Evolutionary conservation across 176 grass and related monocot genomes (phyloP).

Genomic region (Raddia guianensis): DNA sequence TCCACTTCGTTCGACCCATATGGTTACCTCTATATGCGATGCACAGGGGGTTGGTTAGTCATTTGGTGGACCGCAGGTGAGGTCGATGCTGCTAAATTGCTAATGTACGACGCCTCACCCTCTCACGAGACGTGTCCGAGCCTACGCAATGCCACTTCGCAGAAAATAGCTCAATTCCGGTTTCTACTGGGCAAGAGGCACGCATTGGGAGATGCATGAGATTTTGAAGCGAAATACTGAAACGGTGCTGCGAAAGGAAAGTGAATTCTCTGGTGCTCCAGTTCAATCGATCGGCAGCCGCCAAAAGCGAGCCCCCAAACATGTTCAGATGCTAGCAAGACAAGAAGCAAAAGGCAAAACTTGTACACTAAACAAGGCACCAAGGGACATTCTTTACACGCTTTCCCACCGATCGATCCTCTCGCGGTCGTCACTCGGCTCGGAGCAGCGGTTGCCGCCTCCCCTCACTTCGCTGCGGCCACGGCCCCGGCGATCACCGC

Average conservation of each 20-base stretch:
- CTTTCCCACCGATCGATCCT: slow-evolving; percentile 17
- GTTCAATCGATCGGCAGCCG: not conserved
- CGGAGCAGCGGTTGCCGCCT: not conserved
- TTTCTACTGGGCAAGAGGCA: not conserved
- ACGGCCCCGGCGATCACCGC: not conserved
- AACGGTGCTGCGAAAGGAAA: not conserved
- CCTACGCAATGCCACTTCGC: too few species aligned
- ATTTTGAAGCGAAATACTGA: not conserved
- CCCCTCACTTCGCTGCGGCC: slow-evolving; percentile 28
- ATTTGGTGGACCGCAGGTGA: too few species aligned
- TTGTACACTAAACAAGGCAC: slow-evolving; percentile 50
- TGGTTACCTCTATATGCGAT: too few species aligned
- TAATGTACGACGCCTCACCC: too few species aligned
- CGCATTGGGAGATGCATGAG: not conserved
- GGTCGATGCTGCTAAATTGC: too few species aligned
- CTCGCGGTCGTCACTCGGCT: not conserved
- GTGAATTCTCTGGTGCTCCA: not conserved
- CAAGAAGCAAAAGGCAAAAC: slow-evolving; percentile 50
- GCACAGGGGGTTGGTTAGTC: too few species aligned
- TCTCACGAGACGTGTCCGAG: too few species aligned
- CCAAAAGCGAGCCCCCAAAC: slow-evolving; percentile 17
- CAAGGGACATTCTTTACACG: slow-evolving; percentile 37
- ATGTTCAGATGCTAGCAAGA: slow-evolving; percentile 25
- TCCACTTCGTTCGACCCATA: too few species aligned
- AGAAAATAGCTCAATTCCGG: too few species aligned